Evolutionary conservation across 2,329 filamentous ascomycete genomes (phyloP), one percentile per base, ranked within the genome.

Genomic region (Incumbomyces lentus): DNA sequence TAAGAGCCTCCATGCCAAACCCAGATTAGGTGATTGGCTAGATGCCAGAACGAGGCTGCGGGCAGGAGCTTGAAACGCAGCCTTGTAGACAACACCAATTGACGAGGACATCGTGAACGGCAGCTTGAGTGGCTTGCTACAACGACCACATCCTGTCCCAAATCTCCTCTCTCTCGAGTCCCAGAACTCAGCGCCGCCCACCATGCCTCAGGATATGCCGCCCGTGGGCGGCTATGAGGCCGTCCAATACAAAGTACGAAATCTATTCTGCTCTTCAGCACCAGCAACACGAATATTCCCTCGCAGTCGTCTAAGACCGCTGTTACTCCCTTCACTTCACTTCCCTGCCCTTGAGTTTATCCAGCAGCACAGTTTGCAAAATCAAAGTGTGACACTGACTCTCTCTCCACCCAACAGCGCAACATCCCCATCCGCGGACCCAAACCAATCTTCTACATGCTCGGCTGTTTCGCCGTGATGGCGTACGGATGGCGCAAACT

Each of bases 161-260:
- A 30, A 22, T 4, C 26, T 43, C 29, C 40, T 17, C 29, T 43
- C 30, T 19, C 11, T 40, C 35, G 3, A 22, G n/a, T 17, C 22
- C 22, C 22, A 26, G 22, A 26, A 5, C 4, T 11, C 11, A 16
- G 12, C 8, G 14, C 19, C 29, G 31, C 40, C 42, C 19, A 38
- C 19, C 42, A 95, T 96, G 90, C 82, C 85, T 74, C 89, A 96
- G 78, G 92, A 98, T 76, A 86, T 98, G 80, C 92, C 92, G 73
- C 92, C 92, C 60, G 68, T 71, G 63, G 92, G 90, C 74, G 92
- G 92, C 76, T 98, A 98, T 70, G 84, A 81, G 68, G 83, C 90
- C 68, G 84, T 98, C 57, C 92, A 98, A 72, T 98, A 95, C 76
- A 94, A 94, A 81, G 85, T 89, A 68, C 62, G 34, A 10, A 11